Base-by-base conservation (phyloP, 225 moss, liverwort and hornwort genomes). In the Pleurozium schreberi region DNA sequence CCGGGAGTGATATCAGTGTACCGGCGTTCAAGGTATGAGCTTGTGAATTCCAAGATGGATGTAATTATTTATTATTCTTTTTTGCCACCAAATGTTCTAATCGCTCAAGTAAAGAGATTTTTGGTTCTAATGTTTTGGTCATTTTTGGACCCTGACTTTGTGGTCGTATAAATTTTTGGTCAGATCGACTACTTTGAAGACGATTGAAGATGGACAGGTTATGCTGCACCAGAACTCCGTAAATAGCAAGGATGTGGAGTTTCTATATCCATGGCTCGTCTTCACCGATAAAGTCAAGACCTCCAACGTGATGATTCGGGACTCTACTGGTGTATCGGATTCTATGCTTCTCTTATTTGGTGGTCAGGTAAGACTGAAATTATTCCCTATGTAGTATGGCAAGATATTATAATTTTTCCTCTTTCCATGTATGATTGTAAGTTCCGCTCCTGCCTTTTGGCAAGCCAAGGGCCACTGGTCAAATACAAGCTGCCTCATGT, bases 231-330 rank as follows among this genome's bases (percentile, higher is more conserved):
- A 97, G 87, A 96, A 94, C 78, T 98, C 98, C 31, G 95, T 98
- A 88, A 98, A 98, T 63, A 92, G 94, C 74, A 93, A 93, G 89
- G 97, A 97, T 74, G 85, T 88, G 53, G 93, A 95, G 59, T 89
- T 95, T 58, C 81, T 83, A 38, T 96, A 95, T 89, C 98, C 98
- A 22, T 98, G 98, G 98, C 95, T 98, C 40, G 96, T 98, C 22
- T 98, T 96, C 87, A 98, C 97, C 55, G 98, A 98, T 75, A 98
- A 98, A 94, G 96, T 98, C 86, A 98, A 97, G 90, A 98, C 98
- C 65, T 94, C 96, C 42, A 97, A 77, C 89, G 98, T 98, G 81
- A 94, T 97, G 93, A 98, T 98, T 88, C 94, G 98, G 60, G 98
- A 98, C 76, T 93, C 97, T 14, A 96, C 97, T 69, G 98, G 95